phyloP scores from a whole-genome alignment of 2,329 filamentous ascomycete genomes.

The Zopfia rhizophila region DNA sequence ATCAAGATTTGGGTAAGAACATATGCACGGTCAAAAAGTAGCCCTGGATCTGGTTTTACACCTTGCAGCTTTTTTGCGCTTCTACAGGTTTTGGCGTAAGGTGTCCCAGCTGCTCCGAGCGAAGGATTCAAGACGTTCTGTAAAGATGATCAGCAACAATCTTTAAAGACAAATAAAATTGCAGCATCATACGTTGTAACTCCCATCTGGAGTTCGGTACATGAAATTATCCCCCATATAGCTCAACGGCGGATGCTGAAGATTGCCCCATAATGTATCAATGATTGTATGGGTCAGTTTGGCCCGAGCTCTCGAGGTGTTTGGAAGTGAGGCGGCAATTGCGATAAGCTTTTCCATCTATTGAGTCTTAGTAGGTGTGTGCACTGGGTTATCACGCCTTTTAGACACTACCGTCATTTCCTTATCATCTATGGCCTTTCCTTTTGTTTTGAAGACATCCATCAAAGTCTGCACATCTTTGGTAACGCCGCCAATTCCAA shows the following conservation, averaged over 20 bases:
- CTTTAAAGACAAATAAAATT: background rate
- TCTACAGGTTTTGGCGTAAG: constrained; percentile 71
- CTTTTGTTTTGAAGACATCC: background rate
- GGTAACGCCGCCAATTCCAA: too few relatives aligned
- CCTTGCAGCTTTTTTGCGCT: constrained; percentile 63
- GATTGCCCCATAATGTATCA: constrained; percentile 50
- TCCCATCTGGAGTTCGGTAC: constrained; percentile 54
- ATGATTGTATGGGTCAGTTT: background rate
- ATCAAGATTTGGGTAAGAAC: too few relatives aligned
- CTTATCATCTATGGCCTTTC: background rate
- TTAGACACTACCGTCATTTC: background rate
- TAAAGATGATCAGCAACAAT: constrained; percentile 40
- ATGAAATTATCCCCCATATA: constrained; percentile 45
- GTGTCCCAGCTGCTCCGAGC: constrained; percentile 68
- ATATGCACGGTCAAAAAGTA: constrained; percentile 69
- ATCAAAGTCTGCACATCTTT: too few relatives aligned
- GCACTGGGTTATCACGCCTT: background rate
- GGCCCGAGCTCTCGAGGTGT: background rate
- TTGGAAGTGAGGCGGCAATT: background rate
- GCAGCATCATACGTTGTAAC: constrained; percentile 41
- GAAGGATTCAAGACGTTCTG: constrained; percentile 69
- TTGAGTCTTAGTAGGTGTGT: background rate
- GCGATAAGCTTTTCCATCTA: background rate
- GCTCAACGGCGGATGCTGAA: constrained; percentile 52
- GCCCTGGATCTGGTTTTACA: constrained; percentile 68